Evolutionary conservation across 192 early-diverging fungal species (phyloP).

Genomic region (Coemansia reversa): DNA sequence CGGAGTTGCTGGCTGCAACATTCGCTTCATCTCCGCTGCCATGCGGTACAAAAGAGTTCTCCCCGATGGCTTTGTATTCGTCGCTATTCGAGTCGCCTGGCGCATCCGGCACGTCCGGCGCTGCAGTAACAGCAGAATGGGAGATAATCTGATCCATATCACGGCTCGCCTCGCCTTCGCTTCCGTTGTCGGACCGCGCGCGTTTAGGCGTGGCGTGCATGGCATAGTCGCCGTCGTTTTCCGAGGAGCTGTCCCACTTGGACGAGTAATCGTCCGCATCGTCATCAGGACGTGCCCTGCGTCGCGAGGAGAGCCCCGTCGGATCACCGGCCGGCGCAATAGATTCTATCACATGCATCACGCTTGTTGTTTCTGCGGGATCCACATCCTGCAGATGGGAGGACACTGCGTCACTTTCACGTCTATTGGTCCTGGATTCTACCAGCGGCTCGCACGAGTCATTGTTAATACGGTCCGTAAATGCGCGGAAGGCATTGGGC

Average conservation of each 20-base stretch:
- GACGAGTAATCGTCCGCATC: background rate
- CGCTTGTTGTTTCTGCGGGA: too few species aligned
- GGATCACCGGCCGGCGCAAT: background rate
- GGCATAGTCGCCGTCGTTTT: conserved; percentile 6
- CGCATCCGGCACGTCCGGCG: too few species aligned
- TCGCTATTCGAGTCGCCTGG: too few species aligned
- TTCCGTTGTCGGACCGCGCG: conserved; percentile 36
- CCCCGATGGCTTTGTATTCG: background rate
- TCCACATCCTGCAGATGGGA: too few species aligned
- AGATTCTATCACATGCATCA: background rate
- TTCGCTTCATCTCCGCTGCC: background rate
- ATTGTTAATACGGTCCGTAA: conserved; percentile 35
- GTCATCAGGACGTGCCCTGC: background rate
- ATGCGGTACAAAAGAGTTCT: background rate
- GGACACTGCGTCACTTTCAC: background rate
- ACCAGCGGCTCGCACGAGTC: conserved; percentile 39
- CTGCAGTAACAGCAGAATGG: conserved; percentile 3
- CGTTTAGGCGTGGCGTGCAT: conserved; percentile 37
- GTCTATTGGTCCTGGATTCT: background rate
- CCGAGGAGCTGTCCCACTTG: conserved; percentile 19
- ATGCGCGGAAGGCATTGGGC: conserved; percentile 29
- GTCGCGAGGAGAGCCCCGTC: background rate
- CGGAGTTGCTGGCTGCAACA: background rate
- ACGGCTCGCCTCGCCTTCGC: conserved; percentile 21
- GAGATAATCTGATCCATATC: background rate